Base-by-base conservation (phyloP, 2,329 filamentous ascomycete genomes). In the Colletotrichum destructivum region DNA sequence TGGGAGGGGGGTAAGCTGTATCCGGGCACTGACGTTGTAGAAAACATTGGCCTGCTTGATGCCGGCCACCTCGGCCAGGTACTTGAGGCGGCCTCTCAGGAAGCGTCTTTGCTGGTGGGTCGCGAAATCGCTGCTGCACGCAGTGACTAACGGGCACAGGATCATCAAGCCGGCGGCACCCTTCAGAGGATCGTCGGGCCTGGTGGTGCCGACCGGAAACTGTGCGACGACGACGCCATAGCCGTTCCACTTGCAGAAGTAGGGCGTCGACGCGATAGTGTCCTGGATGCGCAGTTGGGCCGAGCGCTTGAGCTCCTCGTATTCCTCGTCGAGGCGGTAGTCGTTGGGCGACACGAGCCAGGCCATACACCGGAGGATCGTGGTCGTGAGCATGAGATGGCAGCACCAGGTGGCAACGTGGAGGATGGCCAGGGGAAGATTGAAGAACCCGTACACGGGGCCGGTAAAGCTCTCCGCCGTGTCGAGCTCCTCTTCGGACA, bases 301-400 rank as follows among this genome's bases (percentile, higher is more conserved):
- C 4, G 75, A 67, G 35, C 60, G 31, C 26, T 74, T 74, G 54
- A 75, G 63, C 21, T 70, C 63, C 13, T 72, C 71, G 42, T 74
- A 76, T 40, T 74, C 74, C 26, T 74, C 73, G 44, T 70, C 75
- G 52, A 47, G 57, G 12, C 42, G 47, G 52, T 74, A 75, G 64
- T 75, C 69, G 12, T 75, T 74, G 16, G 75, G 74, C 2, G 64
- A 64, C 5, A 74, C 69, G 42, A 76, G 68, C 75, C 75, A 76
- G 5, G 75, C 74, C 73, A 72, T 75, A 62, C 74, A 75, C 18
- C 75, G 70, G 49, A 76, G 57, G 44, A 75, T 74, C 21, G 70
- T 74, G n/a, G 70, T 76, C 26, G 75, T 75, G n/a, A 76, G 70
- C 71, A 74, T 74, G 40, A 76, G 69, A 49, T 76, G 75, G 40